phyloP scores from a whole-genome alignment of 306 rosid species.

The Gastrolobium villosum region DNA sequence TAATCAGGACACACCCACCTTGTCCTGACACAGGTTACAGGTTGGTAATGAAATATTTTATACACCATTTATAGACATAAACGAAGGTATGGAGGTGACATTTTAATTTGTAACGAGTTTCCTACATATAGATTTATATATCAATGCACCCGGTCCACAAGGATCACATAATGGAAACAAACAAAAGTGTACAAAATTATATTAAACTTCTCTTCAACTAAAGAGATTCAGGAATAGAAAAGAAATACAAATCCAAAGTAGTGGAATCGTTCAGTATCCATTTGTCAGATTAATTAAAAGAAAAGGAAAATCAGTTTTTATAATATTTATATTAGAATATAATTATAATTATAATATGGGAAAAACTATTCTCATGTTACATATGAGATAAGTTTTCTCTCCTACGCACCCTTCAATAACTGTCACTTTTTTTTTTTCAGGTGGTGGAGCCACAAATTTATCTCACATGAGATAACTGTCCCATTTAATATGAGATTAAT shows the following conservation, averaged over 20 bases:
- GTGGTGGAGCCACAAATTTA: too few species aligned
- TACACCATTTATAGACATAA: constrained; percentile 26
- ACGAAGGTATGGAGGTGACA: constrained; percentile 50
- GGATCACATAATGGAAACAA: constrained; percentile 28
- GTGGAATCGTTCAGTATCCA: not conserved
- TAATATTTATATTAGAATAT: not conserved
- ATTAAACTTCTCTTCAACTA: constrained; percentile 23
- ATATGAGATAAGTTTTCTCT: too few species aligned
- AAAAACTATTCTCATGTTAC: too few species aligned
- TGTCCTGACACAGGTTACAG: constrained; percentile 53
- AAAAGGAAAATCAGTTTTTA: not conserved
- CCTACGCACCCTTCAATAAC: too few species aligned
- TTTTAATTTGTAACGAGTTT: constrained; percentile 44
- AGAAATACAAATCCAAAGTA: not conserved
- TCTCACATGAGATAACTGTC: too few species aligned
- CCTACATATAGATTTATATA: not conserved
- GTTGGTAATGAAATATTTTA: constrained; percentile 50
- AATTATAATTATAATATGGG: too few species aligned
- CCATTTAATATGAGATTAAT: too few species aligned
- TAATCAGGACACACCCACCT: constrained; percentile 51
- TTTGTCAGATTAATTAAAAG: not conserved
- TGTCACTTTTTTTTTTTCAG: too few species aligned
- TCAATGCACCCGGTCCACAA: not conserved
- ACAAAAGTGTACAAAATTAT: constrained; percentile 29
- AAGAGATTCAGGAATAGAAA: not conserved